Evolutionary conservation across 352 stramenopile species (phyloP).

Genomic region (Elongisporangium undulatum): DNA sequence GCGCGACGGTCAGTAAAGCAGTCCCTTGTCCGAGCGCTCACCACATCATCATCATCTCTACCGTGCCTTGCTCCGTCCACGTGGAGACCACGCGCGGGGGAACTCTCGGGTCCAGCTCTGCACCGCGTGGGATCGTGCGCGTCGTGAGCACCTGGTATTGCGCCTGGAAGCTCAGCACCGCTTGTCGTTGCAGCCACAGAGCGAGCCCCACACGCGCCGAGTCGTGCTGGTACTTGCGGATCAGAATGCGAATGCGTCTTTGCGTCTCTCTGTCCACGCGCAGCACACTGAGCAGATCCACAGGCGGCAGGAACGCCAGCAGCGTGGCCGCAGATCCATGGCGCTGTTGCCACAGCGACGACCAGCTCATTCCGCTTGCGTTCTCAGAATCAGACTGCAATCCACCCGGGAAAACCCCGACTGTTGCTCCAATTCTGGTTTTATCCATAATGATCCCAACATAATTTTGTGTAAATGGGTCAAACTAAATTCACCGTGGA

Average conservation of each 20-base stretch:
- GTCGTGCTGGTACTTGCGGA: slow-evolving; percentile 15
- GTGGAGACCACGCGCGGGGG: slow-evolving; percentile 44
- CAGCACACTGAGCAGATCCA: slow-evolving; percentile 15
- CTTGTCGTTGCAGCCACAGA: slow-evolving; percentile 18
- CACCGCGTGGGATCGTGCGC: slow-evolving; percentile 33
- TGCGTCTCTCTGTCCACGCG: slow-evolving; percentile 21
- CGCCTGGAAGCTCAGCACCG: slow-evolving; percentile 37
- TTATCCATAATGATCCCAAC: not conserved
- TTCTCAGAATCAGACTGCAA: not conserved
- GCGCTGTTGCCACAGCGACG: not conserved
- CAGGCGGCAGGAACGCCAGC: slow-evolving; percentile 21
- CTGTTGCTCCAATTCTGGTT: not conserved
- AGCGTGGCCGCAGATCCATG: slow-evolving; percentile 5
- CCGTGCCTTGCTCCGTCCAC: slow-evolving; percentile 52
- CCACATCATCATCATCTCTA: slow-evolving; percentile 4
- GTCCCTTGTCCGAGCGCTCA: not conserved
- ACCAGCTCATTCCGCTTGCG: not conserved
- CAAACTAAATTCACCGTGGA: no score
- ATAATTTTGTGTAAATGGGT: no score
- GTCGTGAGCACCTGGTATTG: slow-evolving; percentile 51
- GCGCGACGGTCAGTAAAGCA: slow-evolving; percentile 1
- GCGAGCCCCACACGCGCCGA: slow-evolving; percentile 28
- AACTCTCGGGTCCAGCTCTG: slow-evolving; percentile 39
- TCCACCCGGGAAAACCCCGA: no score
- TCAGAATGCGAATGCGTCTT: slow-evolving; percentile 12